Conservation (phyloP, 1,139 yeast species). For the Taphrina confusa region DNA sequence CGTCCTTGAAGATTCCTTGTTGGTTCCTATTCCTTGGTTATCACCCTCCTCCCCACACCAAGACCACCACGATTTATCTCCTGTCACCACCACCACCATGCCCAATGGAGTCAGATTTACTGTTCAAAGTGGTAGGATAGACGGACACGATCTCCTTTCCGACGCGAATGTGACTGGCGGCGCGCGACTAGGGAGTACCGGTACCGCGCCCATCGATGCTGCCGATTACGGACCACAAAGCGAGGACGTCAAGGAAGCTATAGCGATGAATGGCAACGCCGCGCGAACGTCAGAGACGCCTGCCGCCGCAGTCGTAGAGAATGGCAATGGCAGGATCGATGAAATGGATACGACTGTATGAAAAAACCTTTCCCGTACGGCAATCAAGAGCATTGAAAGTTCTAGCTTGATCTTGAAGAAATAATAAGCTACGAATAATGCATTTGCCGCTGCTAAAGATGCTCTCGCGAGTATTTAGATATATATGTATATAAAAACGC, state of each 20-base stretch:
- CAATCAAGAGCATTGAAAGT: no score
- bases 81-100: conserved; percentile 5
- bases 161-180: background rate
- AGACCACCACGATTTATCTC: background rate
- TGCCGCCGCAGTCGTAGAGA: background rate
- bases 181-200: background rate
- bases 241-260: conserved; percentile 18
- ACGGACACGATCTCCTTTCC: background rate
- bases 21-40: conserved; percentile 33
- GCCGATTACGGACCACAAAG: conserved; percentile 30
- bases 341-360: conserved; percentile 1
- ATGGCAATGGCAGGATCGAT: background rate
- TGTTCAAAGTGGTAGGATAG: background rate
- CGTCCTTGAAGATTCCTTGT: conserved; percentile 6
- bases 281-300: background rate
- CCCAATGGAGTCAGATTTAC: conserved; percentile 16
- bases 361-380: no score
- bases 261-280: conserved; percentile 9
- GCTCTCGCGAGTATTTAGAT: background rate
- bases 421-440: background rate
- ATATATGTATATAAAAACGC: no score
- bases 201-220: conserved; percentile 31
- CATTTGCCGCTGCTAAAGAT: background rate
- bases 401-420: no score
- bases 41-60: background rate